Evolutionary conservation across 169 alveolate species (phyloP), one percentile per base, ranked within the genome.

Genomic region (Plasmodium malariae): DNA sequence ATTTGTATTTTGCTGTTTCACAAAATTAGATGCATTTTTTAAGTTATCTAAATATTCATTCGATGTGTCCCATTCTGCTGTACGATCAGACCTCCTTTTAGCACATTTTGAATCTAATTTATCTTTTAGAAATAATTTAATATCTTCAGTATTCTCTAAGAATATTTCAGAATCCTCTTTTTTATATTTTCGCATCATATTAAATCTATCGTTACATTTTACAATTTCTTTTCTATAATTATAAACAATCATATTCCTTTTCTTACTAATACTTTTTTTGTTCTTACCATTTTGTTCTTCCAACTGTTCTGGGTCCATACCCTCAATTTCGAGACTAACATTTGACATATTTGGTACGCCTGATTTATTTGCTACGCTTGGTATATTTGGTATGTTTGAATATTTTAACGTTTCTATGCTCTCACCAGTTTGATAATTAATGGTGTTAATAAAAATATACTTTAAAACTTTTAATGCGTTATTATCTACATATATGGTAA

Each of bases 381-480:
- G 51, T 71, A 57, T 14, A 43, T n/a, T 36, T 19, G 40, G 51
- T n/a, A 80, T 67, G 30, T 80, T 63, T 24, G 72, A 48, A 54
- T 63, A 80, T 19, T 67, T 63, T n/a, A 80, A 34, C 34, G 54
- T 80, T 19, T 26, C 24, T 14, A 54, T 37, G 1, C n/a, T 51
- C 3, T 80, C 80, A 36, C 34, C n/a, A 17, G n/a, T 28, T 1
- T 67, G 67, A 45, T 57, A 63, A 36, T 67, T 80, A 30, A 67
- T 49, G 3, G 90, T 80, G 21, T 51, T 80, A 9, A 80, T 80
- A 51, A 80, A 67, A 51, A 80, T 80, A 51, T 17, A 67, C 21
- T 80, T 80, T 59, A 80, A 67, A 30, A 80, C 90, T 12, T 67
- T 80, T 0, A 80, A 26, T n/a, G 83, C 78, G 21, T 71, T 83